Evolutionary conservation across 1,139 yeast species (phyloP), one percentile per base, ranked within the genome.

Genomic region (Debaryomycetaceae sp.): DNA sequence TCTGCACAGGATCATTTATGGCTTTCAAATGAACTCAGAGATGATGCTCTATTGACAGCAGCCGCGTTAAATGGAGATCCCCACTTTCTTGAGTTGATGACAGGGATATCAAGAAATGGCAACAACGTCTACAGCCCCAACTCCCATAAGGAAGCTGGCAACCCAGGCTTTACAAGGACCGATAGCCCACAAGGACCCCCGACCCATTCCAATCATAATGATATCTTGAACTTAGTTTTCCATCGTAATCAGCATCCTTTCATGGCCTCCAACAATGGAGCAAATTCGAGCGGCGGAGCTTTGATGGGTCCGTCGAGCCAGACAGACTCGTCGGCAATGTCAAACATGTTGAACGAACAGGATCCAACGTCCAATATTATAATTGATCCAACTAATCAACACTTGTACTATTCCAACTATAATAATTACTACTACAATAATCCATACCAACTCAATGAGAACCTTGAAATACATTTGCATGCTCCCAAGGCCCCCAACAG

Each of bases 21-120:
- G 90, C 68, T 85, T 23, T 82, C 90, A 7, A 81, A 77, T 46
- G 91, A 85, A 56, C 68, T 85, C 40, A 63, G 85, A 46, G 88
- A 83, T 52, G 90, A 85, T 54, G 90, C 89, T 0, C 62, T 85
- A 33, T 66, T 85, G 46, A 83, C 90, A 0, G 89, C 89, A 0
- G 86, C 88, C 6, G 89, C 89, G 0, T 68, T 83, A 41, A 83
- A 83, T 49, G 85, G 84, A 31, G 84, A 80, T 49, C 72, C 81
- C 0, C 81, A 79, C 46, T 76, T 79, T 46, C 63, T 81, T 14
- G 86, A 82, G 45, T 68, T 80, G 54, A 72, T 78, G 66, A 72
- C 71, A 46, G 60, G 57, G 38, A 58, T 62, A 31, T 45, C 63
- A 7, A 27, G 31, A 24, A 45, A 41, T 40, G 36, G 33, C 37